Percentiles rank a stretch among this genome's conserved stretches.
phyloP scores from a whole-genome alignment of 2,329 filamentous ascomycete species.

The Arthrobotrys entomopaga region DNA sequence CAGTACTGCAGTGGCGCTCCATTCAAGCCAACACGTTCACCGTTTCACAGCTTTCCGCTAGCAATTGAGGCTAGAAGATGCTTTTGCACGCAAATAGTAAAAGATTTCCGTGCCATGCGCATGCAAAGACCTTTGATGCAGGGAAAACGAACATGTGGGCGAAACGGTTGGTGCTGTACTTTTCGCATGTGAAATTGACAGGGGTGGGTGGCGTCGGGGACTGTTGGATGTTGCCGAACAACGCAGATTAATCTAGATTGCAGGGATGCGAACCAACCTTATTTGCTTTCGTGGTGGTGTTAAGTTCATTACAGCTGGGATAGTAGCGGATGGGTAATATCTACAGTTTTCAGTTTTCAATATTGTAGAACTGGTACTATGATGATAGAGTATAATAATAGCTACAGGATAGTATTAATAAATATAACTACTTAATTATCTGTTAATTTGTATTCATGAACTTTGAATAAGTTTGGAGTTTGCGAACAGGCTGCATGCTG shows the following conservation, averaged over 20 bases:
- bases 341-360: too few species aligned
- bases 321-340: too few species aligned
- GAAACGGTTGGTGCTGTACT: neutral
- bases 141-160: slow-evolving; percentile 30
- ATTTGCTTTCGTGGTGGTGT: too few species aligned
- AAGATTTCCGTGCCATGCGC: neutral
- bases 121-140: slow-evolving; percentile 17
- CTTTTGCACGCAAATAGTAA: slow-evolving; percentile 8
- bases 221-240: neutral
- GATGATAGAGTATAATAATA: too few species aligned
- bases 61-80: neutral
- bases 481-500: too few species aligned
- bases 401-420: too few species aligned
- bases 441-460: too few species aligned
- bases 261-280: too few species aligned
- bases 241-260: neutral
- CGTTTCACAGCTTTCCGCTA: neutral
- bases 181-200: slow-evolving; percentile 30
- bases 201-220: neutral
- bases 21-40: neutral
- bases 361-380: too few species aligned
- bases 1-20: slow-evolving; percentile 1
- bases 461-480: too few species aligned
- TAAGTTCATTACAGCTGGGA: too few species aligned
- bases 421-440: too few species aligned